Evolutionary conservation across 2,329 filamentous ascomycete genomes (phyloP).

Genomic region (Fusarium udum): DNA sequence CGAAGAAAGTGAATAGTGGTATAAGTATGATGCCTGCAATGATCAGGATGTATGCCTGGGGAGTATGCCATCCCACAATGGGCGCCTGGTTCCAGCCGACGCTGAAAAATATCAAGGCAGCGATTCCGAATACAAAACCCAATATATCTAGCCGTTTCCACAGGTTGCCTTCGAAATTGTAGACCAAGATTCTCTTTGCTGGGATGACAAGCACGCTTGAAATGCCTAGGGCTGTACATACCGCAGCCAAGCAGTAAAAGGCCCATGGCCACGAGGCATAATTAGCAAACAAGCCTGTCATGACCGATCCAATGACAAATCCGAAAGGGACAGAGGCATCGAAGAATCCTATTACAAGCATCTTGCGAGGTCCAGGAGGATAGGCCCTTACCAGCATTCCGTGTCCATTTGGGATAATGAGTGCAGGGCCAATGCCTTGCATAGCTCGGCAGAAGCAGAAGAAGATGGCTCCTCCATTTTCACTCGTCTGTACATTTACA

Average conservation of each 20-base stretch:
- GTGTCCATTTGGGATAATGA: conserved; percentile 39
- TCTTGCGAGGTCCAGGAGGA: conserved; percentile 39
- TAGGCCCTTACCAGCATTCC: conserved; percentile 39
- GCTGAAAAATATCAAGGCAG: conserved; percentile 35
- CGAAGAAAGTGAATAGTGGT: conserved; percentile 27
- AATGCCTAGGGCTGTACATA: conserved; percentile 33
- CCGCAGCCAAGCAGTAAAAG: conserved; percentile 35
- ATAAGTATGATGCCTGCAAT: conserved; percentile 27
- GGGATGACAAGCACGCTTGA: conserved; percentile 39
- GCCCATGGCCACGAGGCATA: conserved; percentile 41
- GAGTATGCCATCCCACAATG: conserved; percentile 25
- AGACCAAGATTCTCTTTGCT: conserved; percentile 28
- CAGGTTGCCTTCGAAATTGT: conserved; percentile 38
- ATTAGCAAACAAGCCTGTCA: conserved; percentile 37
- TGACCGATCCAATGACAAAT: conserved; percentile 39
- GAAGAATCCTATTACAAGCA: conserved; percentile 37
- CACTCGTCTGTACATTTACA: conserved; percentile 22
- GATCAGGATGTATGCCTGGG: conserved; percentile 35
- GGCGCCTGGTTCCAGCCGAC: conserved; percentile 42
- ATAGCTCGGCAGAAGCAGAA: conserved; percentile 41
- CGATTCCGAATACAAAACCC: conserved; percentile 20
- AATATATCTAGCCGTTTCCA: conserved; percentile 39
- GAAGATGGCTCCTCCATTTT: conserved; percentile 23
- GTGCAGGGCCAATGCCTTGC: conserved; percentile 40
- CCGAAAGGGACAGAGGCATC: conserved; percentile 38